A percentile compares a stretch with the other conserved stretches of the same genome.
Evolutionary conservation across 2,329 filamentous ascomycete species (phyloP).

Genomic region (Trichocomaceae sp.): DNA sequence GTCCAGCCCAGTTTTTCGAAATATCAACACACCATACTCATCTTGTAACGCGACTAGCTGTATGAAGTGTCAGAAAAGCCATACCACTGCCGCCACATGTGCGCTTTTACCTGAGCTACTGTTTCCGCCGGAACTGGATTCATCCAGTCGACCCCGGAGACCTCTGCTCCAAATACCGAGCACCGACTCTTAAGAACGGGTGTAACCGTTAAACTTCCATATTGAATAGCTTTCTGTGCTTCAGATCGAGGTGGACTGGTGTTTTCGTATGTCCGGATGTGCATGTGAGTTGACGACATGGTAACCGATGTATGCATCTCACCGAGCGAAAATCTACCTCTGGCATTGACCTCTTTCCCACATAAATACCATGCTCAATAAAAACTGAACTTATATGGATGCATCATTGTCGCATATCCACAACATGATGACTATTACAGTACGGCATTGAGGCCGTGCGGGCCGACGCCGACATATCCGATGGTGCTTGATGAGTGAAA

Average conservation of each 20-base stretch:
- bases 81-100: neutral
- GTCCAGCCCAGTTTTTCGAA: conserved; percentile 19
- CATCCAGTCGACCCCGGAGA: conserved; percentile 14
- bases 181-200: conserved; percentile 11
- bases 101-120: conserved; percentile 12
- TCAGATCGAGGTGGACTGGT: conserved; percentile 9
- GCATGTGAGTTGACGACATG: conserved; percentile 11
- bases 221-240: neutral
- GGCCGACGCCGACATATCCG: conserved; percentile 14
- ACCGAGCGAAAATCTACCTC: neutral
- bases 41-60: conserved; percentile 22
- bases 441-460: conserved; percentile 12
- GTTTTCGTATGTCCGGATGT: conserved; percentile 14
- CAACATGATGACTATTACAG: neutral
- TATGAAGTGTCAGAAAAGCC: neutral
- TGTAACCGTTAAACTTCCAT: conserved; percentile 10
- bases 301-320: neutral
- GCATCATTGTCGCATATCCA: neutral
- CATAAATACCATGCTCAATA: neutral
- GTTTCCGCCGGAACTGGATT: conserved; percentile 9
- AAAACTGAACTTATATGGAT: conserved; percentile 1
- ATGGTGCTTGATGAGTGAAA: neutral
- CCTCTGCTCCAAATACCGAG: conserved; percentile 15
- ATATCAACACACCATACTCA: conserved; percentile 20
- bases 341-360: neutral